Base-by-base conservation (phyloP, 257 asterid species). In the Dorcoceras hygrometricum region DNA sequence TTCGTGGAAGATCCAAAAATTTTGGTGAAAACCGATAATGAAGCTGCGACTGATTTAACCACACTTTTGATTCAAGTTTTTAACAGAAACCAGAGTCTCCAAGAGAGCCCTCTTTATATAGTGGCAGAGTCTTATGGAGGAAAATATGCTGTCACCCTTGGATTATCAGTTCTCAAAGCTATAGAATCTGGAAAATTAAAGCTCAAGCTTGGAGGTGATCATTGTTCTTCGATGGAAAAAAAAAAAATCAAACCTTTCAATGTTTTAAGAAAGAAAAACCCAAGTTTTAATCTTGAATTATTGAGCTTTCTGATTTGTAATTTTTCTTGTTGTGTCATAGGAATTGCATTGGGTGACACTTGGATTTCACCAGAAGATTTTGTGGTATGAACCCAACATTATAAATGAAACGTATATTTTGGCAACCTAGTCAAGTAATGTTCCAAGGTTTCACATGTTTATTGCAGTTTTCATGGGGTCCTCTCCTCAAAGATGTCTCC, bases 301-400 rank as follows among this genome's bases (percentile, higher is more conserved):
- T 43, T 16, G 53, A 43, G 20, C 4, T 14, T 16, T 43, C 19
- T 43, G 20, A 4, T 43, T 4, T 43, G 8, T 16, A 16, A 43
- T 16, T 2, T 14, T 14, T 23, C 4, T 20, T 19, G 10, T 20
- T 19, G 10, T 46, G 8, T 46, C 51, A n/a, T 60, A 94, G 97
- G 99, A 73, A 81, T 94, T 76, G 95, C 89, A 59, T 76, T 94
- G 76, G 99, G 99, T 46, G 91, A 87, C 71, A 79, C 91, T 19
- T 94, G 97, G 99, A 94, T 90, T 57, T 94, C 99, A 65, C 97
- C 99, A 8, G 97, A 87, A 75, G 97, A 94, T 83, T 94, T 81
- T 82, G 89, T 84, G 88, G 99, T 94, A 79, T 43, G 74, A 50
- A 23, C 59, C 62, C 53, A 57, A 6, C 53, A 18, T 28, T 8